Evolutionary conservation across 805 yeast genomes (phyloP).

Genomic region (Hanseniaspora lachancei): DNA sequence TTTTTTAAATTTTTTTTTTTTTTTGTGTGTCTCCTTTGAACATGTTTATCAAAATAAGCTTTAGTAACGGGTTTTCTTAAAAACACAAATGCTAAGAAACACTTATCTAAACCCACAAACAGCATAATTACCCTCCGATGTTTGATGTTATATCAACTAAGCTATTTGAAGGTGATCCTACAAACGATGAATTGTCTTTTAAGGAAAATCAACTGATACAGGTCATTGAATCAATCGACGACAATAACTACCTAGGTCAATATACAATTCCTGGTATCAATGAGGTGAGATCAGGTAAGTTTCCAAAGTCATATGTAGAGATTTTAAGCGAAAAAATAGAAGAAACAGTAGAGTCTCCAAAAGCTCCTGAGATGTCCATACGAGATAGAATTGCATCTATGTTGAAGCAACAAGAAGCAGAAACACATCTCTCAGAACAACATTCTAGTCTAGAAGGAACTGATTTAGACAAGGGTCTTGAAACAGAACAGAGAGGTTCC

Average conservation of each 20-base stretch:
- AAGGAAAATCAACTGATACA: constrained; percentile 52
- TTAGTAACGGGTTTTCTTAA: too few relatives aligned
- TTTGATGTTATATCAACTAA: not conserved
- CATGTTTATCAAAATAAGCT: not conserved
- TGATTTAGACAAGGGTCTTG: not conserved
- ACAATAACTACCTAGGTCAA: constrained; percentile 77
- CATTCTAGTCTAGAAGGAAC: constrained; percentile 21
- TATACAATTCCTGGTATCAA: constrained; percentile 34
- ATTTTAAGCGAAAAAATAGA: not conserved
- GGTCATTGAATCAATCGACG: constrained; percentile 74
- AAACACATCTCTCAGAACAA: constrained; percentile 42
- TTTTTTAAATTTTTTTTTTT: not conserved
- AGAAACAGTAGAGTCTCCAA: constrained; percentile 1
- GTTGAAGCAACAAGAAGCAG: constrained; percentile 63
- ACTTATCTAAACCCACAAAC: not conserved
- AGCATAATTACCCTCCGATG: not conserved
- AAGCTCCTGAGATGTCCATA: constrained; percentile 61
- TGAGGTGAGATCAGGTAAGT: constrained; percentile 49
- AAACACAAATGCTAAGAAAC: too few relatives aligned
- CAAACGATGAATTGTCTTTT: constrained; percentile 71
- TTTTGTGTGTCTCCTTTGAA: not conserved
- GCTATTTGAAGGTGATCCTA: not conserved
- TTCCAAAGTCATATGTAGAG: constrained; percentile 75
- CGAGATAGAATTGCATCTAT: constrained; percentile 76
- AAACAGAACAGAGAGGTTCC: not conserved